These are phyloP conservation scores for Penicillium verhagenii DNA, from an alignment of 495 filamentous ascomycete species.

Conservation along the genomic window DNA sequence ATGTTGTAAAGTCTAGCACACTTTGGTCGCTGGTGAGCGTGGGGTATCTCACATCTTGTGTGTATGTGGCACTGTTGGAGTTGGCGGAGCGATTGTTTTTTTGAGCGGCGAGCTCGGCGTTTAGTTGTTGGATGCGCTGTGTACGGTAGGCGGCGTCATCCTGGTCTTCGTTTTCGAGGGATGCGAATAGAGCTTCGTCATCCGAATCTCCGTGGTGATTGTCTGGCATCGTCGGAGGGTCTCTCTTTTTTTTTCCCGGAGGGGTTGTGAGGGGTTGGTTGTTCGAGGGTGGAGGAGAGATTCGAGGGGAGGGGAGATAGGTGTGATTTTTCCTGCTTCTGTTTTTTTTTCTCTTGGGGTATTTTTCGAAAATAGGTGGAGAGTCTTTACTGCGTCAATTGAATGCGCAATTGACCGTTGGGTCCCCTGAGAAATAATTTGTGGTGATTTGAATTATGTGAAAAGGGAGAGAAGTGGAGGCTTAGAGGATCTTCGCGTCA, in stretches of 20 bases:
- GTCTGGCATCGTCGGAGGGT: not conserved
- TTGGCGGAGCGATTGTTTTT: slow-evolving; percentile 31
- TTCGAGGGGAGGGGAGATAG: not conserved
- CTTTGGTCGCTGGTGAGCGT: slow-evolving; percentile 64
- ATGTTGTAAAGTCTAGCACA: slow-evolving; percentile 68
- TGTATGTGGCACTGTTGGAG: slow-evolving; percentile 28
- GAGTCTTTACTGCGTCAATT: not conserved
- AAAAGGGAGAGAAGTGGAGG: not conserved
- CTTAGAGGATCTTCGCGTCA: not conserved
- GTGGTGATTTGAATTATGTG: not conserved
- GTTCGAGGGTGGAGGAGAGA: not conserved
- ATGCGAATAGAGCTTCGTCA: slow-evolving; percentile 70
- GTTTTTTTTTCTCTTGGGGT: not conserved
- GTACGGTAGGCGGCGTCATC: slow-evolving; percentile 64
- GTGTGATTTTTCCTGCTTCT: not conserved
- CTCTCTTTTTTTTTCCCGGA: not conserved
- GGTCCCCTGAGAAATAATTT: not conserved
- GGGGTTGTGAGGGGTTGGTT: not conserved
- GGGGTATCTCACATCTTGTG: slow-evolving; percentile 47
- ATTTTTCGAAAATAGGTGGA: too few relatives aligned
- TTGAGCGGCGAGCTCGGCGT: slow-evolving; percentile 56
- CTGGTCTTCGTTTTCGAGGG: slow-evolving; percentile 60
- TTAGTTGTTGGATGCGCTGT: slow-evolving; percentile 68
- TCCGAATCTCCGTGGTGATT: slow-evolving; percentile 42
- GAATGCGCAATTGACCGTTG: not conserved